phyloP scores from a whole-genome alignment of 305 asterid species.

The Fraxinus sp. region DNA sequence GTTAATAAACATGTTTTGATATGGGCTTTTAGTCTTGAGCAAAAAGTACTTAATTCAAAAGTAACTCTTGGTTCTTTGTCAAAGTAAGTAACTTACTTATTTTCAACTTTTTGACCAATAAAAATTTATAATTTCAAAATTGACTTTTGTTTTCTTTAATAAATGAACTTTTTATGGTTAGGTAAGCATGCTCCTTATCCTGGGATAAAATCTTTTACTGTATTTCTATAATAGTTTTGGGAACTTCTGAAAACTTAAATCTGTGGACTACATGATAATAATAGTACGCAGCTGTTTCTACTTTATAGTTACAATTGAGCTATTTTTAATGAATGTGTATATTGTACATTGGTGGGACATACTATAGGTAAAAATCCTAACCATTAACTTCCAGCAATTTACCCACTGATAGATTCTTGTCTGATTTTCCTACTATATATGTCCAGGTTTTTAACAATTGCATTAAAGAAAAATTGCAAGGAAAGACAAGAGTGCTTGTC shows the following conservation, averaged over 20 bases:
- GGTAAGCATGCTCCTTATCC: neutral
- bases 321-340: neutral
- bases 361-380: neutral
- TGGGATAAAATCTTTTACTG: neutral
- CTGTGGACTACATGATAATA: neutral
- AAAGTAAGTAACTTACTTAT: neutral
- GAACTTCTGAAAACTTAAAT: neutral
- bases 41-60: neutral
- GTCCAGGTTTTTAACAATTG: slow-evolving; percentile 77
- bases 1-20: neutral
- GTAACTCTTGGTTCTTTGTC: neutral
- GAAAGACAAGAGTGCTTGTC: slow-evolving; percentile 86
- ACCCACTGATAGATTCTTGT: neutral
- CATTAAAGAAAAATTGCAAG: slow-evolving; percentile 69
- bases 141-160: neutral
- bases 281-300: neutral
- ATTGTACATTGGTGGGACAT: neutral
- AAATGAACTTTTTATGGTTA: neutral
- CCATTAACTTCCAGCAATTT: slow-evolving; percentile 2
- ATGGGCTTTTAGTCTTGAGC: neutral
- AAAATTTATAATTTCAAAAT: neutral
- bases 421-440: slow-evolving; percentile 23
- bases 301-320: neutral
- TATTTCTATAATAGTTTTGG: neutral
- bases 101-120: neutral